phyloP scores from a whole-genome alignment of 1,284 basidiomycete species.

The Cryptococcus sp. region DNA sequence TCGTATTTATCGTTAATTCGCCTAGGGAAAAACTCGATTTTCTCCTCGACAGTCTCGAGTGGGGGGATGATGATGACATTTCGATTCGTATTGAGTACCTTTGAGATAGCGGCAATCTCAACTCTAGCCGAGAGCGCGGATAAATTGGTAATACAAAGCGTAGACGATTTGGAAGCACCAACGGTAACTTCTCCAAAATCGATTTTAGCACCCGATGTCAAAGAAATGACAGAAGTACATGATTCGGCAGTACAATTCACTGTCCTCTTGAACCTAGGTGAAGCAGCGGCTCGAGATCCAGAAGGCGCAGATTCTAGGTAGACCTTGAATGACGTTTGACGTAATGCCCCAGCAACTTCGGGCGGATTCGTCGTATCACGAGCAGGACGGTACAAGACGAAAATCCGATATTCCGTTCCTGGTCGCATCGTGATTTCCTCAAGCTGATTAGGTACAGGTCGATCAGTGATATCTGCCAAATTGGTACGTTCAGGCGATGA shows the following conservation, averaged over 20 bases:
- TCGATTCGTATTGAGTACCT: slow-evolving; percentile 52
- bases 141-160: slow-evolving; percentile 48
- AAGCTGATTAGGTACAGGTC: slow-evolving; percentile 45
- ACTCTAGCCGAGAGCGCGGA: slow-evolving; percentile 50
- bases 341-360: slow-evolving; percentile 43
- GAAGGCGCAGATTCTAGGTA: slow-evolving; percentile 48
- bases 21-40: slow-evolving; percentile 52
- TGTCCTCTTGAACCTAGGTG: slow-evolving; percentile 26
- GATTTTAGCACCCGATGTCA: slow-evolving; percentile 43
- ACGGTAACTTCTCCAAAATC: slow-evolving; percentile 54
- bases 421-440: slow-evolving; percentile 53
- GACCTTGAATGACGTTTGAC: slow-evolving; percentile 48
- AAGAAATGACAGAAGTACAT: slow-evolving; percentile 51
- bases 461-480: slow-evolving; percentile 13
- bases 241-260: slow-evolving; percentile 48
- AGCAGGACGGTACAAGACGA: slow-evolving; percentile 49
- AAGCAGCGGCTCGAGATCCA: slow-evolving; percentile 2
- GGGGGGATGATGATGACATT: slow-evolving; percentile 52
- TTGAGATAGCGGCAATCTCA: slow-evolving; percentile 52
- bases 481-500: neutral
- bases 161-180: slow-evolving; percentile 48
- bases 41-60: slow-evolving; percentile 49
- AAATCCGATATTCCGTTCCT: slow-evolving; percentile 52
- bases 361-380: slow-evolving; percentile 36
- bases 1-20: slow-evolving; percentile 52